A percentile compares a stretch with the other conserved stretches of the same genome.
phyloP scores from a whole-genome alignment of 768 basidiomycete genomes.

The Boletus rufocinnamomeus region DNA sequence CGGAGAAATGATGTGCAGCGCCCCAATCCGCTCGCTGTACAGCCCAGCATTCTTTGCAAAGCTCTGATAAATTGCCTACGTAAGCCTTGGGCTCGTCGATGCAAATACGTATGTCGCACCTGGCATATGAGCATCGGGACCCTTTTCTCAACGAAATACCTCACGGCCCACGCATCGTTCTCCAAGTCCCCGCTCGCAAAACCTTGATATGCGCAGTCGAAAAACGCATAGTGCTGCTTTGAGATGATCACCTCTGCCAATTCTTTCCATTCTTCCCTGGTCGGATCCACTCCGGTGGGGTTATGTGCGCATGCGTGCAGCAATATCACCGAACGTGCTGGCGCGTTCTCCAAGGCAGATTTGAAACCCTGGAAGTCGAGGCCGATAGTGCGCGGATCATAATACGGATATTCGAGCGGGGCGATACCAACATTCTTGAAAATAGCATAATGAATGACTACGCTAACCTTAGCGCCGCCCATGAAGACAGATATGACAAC shows the following conservation, averaged over 20 bases:
- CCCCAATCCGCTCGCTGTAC: constrained; percentile 93
- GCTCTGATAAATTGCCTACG: constrained; percentile 51
- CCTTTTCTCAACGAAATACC: constrained; percentile 76
- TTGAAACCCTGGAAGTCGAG: constrained; percentile 78
- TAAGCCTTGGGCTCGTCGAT: constrained; percentile 11
- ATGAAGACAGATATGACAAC: constrained; percentile 1
- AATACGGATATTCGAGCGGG: constrained; percentile 91
- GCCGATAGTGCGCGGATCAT: constrained; percentile 85
- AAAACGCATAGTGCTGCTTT: constrained; percentile 85
- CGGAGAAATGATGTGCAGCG: constrained; percentile 79
- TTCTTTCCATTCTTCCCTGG: constrained; percentile 78
- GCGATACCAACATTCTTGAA: constrained; percentile 89
- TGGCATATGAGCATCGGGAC: constrained; percentile 87
- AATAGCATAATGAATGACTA: constrained; percentile 89
- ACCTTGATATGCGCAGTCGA: constrained; percentile 97
- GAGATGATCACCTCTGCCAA: constrained; percentile 72
- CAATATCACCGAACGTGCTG: constrained; percentile 80
- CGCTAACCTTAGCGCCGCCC: not conserved
- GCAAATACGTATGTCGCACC: constrained; percentile 41
- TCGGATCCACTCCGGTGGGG: constrained; percentile 95
- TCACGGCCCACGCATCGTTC: constrained; percentile 88
- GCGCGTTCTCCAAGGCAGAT: constrained; percentile 58
- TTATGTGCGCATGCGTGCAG: constrained; percentile 97
- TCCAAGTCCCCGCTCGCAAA: constrained; percentile 94
- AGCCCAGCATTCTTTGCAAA: constrained; percentile 97